Base-by-base conservation (phyloP, 2,329 filamentous ascomycete genomes). In the Cercospora sp. region DNA sequence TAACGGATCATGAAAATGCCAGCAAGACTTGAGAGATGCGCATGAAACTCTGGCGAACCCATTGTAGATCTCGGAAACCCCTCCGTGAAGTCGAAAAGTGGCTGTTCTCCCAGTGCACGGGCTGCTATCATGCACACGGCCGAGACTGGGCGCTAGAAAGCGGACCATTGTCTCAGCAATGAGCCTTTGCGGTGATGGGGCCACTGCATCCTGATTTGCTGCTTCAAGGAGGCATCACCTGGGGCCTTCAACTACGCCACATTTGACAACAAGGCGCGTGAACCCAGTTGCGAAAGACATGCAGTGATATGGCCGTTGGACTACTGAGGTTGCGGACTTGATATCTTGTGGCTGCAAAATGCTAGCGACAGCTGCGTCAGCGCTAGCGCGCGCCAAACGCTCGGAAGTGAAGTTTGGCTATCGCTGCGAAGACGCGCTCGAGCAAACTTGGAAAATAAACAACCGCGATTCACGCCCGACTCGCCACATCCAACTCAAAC, bases 401-500 rank as follows among this genome's bases (percentile, higher is more conserved):
- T 23, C 30, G 23, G 10, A 62, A 36, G 61, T 63, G 61, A 63
- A 57, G 61, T 26, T 33, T 53, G 31, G 26, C 60, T 10, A 31
- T 63, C 13, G 30, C 61, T 33, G n/a, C 20, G 61, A 31, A 18
- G 48, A 63, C 18, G 30, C 45, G 30, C 61, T 31, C 9, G n/a
- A 63, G 61, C 48, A 63, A 63, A 63, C 61, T 53, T 23, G 45
- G n/a, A 51, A 51, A 10, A 39, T 26, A 57, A 39, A 31, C 13
- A 55, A 16, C 9, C 20, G 7, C 26, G n/a, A 12, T 31, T 8
- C 45, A 36, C 48, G 3, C 3, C 23, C 16, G 28, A 51, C n/a
- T n/a, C 26, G 60, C 18, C 12, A 6, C 28, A 30, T 55, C 45
- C 16, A 28, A 5, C 28, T 16, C 30, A 36, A 63, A 10, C n/a